Base-by-base conservation (phyloP, 192 early-diverging fungal genomes). In the Coemansia sp. region DNA sequence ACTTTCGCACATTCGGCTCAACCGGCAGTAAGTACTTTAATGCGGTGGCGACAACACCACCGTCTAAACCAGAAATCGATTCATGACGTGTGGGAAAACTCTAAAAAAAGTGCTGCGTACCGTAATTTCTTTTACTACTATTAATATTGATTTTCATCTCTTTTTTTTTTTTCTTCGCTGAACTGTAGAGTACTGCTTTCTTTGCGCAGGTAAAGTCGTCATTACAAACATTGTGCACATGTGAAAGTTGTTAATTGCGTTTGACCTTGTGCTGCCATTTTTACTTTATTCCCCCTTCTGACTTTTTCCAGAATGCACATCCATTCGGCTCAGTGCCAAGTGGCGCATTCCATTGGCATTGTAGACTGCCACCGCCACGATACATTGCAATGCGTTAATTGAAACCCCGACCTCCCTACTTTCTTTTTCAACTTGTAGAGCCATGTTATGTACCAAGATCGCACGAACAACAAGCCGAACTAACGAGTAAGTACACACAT, bases 161-260 rank as follows among this genome's bases (percentile, higher is more conserved):
- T 14, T 23, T 21, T 23, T 23, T 8, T 38, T 61, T 37, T 21
- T 10, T 36, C 34, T 36, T 36, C 34, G 8, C 14, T 34, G 29
- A 36, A 61, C 14, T 68, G 74, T 82, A 82, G 80, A 73, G 44
- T 82, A 72, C 67, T 82, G 80, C 59, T 82, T 77, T 67, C 66
- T 82, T 10, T 82, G 80, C 42, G 63, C 71, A 65, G 80, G 80
- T 82, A 82, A 72, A 69, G 32, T 21, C 37, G 8, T n/a, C n/a
- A 19, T 11, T 11, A 15, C 5, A n/a, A 21, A 27, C 34, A 59
- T 59, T 34, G 25, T 23, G 29, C 5, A 48, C 36, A 21, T 31
- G 25, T 27, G 42, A 63, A 31, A 41, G 25, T 19, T 17, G 62
- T 45, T 46, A 41, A 36, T 25, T 23, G 34, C 32, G 2, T 10